Evolutionary conservation across 176 grass and related monocot species (phyloP).

Genomic region (Musa schizocarpa): DNA sequence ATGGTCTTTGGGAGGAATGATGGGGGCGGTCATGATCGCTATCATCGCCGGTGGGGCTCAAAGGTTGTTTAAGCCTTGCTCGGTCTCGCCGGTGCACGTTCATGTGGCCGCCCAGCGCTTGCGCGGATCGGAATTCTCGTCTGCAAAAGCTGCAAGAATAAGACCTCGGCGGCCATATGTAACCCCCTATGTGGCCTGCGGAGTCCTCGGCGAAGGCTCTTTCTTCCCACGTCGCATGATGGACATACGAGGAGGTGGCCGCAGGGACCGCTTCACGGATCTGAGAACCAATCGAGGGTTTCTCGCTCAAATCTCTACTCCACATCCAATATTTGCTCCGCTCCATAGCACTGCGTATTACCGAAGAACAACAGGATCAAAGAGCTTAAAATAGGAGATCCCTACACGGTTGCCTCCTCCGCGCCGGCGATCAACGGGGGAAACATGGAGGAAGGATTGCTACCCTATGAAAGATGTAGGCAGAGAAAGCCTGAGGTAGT

Average conservation of each 20-base stretch:
- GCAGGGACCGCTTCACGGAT: neutral
- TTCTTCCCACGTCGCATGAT: constrained; percentile 16
- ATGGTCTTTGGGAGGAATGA: neutral
- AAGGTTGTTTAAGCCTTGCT: constrained; percentile 11
- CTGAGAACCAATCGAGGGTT: neutral
- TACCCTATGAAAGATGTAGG: neutral
- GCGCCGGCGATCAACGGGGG: neutral
- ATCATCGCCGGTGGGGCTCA: neutral
- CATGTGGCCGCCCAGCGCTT: constrained; percentile 24
- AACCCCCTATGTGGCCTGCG: constrained; percentile 11
- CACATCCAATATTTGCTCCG: constrained; percentile 4
- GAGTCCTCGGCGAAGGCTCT: constrained; percentile 20
- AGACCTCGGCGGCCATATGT: constrained; percentile 19
- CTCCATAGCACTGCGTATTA: neutral
- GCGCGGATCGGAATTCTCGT: constrained; percentile 17
- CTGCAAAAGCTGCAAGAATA: constrained; percentile 22
- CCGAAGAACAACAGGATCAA: neutral
- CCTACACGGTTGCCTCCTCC: too few relatives aligned
- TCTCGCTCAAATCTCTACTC: neutral
- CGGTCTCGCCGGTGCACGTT: constrained; percentile 23
- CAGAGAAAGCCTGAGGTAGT: neutral
- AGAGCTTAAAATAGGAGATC: neutral
- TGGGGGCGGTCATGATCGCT: neutral
- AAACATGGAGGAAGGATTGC: neutral
- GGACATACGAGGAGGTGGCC: neutral